Evolutionary conservation across 441 rosid genomes (phyloP).

Genomic region (Gossypium gossypioides): DNA sequence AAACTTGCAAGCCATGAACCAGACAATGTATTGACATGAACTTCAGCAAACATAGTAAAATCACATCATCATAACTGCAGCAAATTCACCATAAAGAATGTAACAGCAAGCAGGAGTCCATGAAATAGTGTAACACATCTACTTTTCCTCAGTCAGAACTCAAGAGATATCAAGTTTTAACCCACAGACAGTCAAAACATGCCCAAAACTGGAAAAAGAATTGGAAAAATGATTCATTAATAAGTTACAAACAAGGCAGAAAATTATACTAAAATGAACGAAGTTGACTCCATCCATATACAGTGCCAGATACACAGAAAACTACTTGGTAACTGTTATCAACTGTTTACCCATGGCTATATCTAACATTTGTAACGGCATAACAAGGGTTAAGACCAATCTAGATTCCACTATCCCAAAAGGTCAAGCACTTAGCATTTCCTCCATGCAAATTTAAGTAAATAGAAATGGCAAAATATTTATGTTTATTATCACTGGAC

Average conservation of each 20-base stretch:
- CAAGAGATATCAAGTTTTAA: background rate
- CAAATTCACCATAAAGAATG: background rate
- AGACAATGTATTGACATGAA: background rate
- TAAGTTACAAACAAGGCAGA: background rate
- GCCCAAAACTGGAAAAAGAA: background rate
- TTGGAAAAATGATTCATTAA: background rate
- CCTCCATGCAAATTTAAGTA: background rate
- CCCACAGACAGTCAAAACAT: background rate
- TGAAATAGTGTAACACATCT: background rate
- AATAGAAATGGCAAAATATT: background rate
- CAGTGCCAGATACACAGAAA: background rate
- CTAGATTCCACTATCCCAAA: background rate
- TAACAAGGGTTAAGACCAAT: background rate
- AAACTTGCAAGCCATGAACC: slow-evolving; percentile 5
- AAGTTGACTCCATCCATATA: background rate
- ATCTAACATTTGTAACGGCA: background rate
- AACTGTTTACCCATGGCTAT: background rate
- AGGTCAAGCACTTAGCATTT: slow-evolving; percentile 7
- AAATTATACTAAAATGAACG: background rate
- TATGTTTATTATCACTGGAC: background rate
- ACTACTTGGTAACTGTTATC: background rate
- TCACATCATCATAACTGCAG: background rate
- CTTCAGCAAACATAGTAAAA: background rate
- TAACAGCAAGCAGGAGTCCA: background rate
- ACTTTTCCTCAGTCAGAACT: background rate